Conservation (phyloP, 2,329 filamentous ascomycete genomes). For the Trichoderma semiorbis region DNA sequence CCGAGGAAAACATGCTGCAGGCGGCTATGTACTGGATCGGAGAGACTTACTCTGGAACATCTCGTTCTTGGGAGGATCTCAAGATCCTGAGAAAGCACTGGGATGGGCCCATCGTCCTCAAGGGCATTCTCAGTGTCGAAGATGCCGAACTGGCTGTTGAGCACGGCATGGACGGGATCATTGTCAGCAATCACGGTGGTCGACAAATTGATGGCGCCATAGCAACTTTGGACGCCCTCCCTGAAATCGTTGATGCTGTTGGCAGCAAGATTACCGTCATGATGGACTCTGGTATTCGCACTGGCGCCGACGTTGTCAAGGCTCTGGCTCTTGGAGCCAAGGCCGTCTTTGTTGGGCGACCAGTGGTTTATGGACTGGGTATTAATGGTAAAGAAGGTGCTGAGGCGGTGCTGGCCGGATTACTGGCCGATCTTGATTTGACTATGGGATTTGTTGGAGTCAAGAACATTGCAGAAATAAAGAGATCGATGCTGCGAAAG, state of each 20-base stretch:
- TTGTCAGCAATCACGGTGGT: slow-evolving; percentile 43
- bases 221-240: slow-evolving; percentile 52
- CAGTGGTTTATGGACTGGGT: slow-evolving; percentile 36
- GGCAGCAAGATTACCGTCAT: slow-evolving; percentile 57
- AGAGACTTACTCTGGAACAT: slow-evolving; percentile 45
- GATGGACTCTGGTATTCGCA: slow-evolving; percentile 42
- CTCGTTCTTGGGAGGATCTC: slow-evolving; percentile 60
- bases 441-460: slow-evolving; percentile 55
- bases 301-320: slow-evolving; percentile 40
- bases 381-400: slow-evolving; percentile 47
- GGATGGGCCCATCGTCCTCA: slow-evolving; percentile 49
- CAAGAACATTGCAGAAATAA: slow-evolving; percentile 38
- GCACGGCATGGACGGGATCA: slow-evolving; percentile 38
- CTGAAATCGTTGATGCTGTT: slow-evolving; percentile 50
- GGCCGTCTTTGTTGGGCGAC: slow-evolving; percentile 43
- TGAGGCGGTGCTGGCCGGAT: slow-evolving; percentile 46
- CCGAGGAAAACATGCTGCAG: slow-evolving; percentile 46
- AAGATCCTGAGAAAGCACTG: slow-evolving; percentile 56
- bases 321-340: slow-evolving; percentile 40
- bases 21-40: slow-evolving; percentile 52
- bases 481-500: slow-evolving; percentile 32
- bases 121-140: slow-evolving; percentile 40
- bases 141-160: slow-evolving; percentile 39
- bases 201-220: slow-evolving; percentile 40
- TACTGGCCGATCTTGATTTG: slow-evolving; percentile 45